Evolutionary conservation across 2,329 filamentous ascomycete genomes (phyloP).

Genomic region (Botrytis aclada): DNA sequence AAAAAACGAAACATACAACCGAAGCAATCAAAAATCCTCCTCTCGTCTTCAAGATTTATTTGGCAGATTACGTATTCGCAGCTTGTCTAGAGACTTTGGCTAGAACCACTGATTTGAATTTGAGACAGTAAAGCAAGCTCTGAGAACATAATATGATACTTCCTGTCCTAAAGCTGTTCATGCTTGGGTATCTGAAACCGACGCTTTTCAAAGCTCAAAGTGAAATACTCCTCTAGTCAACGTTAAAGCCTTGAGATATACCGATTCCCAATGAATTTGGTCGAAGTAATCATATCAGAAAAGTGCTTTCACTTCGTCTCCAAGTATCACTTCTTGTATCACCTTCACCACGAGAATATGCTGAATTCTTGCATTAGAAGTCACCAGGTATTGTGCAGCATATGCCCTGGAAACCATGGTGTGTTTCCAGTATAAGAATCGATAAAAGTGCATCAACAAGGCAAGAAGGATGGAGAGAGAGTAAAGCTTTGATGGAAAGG

Average conservation of each 20-base stretch:
- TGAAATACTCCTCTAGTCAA: background rate
- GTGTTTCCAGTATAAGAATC: background rate
- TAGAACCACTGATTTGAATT: background rate
- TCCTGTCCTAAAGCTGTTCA: background rate
- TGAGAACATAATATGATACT: background rate
- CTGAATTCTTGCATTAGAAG: no score
- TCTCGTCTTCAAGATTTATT: no score
- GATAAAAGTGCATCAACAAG: background rate
- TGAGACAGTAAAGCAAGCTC: background rate
- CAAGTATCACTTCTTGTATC: background rate
- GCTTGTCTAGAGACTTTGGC: background rate
- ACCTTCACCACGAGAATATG: background rate
- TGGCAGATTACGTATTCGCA: background rate
- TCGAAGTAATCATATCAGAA: background rate
- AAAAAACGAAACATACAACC: background rate
- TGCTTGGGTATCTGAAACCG: background rate
- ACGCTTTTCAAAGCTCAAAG: background rate
- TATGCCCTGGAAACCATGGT: background rate
- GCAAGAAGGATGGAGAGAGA: background rate
- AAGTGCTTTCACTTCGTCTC: background rate
- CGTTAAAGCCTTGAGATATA: background rate
- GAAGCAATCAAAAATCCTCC: background rate
- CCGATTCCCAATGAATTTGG: background rate
- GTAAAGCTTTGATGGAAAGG: background rate
- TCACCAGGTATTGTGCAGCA: background rate